Percentiles rank a stretch among this genome's conserved stretches.
These are phyloP conservation scores for Fusarium duplospermum DNA, from an alignment of 2,329 filamentous ascomycete species.

Conservation along the genomic window DNA sequence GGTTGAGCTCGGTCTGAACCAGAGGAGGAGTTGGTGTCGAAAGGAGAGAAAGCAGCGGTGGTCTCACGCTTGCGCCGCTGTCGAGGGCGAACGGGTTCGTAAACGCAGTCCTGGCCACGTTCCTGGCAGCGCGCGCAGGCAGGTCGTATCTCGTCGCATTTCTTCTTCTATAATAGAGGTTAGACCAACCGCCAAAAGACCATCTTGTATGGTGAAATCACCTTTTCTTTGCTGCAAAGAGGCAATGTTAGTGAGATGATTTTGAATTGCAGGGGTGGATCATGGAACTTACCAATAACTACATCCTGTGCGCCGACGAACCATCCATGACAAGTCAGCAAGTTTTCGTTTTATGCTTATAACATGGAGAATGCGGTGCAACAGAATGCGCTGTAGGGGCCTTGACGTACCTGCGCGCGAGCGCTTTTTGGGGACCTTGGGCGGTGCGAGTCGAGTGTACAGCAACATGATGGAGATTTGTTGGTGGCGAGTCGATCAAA, in stretches of 20 bases:
- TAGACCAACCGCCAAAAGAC: constrained; percentile 1
- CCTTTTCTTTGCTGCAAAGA: constrained; percentile 64
- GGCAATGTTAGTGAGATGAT: constrained; percentile 26
- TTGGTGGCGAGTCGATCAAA: constrained; percentile 39
- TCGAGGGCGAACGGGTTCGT: constrained; percentile 59
- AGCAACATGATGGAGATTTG: constrained; percentile 60
- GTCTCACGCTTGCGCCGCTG: constrained; percentile 52
- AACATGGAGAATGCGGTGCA: constrained; percentile 4
- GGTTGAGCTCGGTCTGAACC: constrained; percentile 33
- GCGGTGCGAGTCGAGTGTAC: constrained; percentile 67
- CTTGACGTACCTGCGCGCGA: constrained; percentile 57
- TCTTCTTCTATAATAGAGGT: constrained; percentile 62
- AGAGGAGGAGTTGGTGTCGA: constrained; percentile 34
- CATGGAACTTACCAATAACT: constrained; percentile 59
- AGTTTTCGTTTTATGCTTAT: constrained; percentile 1
- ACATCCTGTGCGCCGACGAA: constrained; percentile 55
- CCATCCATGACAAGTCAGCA: constrained; percentile 17
- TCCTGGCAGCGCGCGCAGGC: constrained; percentile 64
- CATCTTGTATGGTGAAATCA: background rate
- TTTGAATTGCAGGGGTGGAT: constrained; percentile 3
- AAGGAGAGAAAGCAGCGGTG: constrained; percentile 26
- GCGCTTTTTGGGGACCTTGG: constrained; percentile 69
- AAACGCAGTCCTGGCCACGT: constrained; percentile 60
- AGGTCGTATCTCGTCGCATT: constrained; percentile 66
- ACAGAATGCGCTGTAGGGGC: constrained; percentile 10